Percentiles rank a stretch among this genome's conserved stretches.
These are phyloP conservation scores for Microcyclosporella mali DNA, from an alignment of 2,329 filamentous ascomycete species.

Conservation along the genomic window DNA sequence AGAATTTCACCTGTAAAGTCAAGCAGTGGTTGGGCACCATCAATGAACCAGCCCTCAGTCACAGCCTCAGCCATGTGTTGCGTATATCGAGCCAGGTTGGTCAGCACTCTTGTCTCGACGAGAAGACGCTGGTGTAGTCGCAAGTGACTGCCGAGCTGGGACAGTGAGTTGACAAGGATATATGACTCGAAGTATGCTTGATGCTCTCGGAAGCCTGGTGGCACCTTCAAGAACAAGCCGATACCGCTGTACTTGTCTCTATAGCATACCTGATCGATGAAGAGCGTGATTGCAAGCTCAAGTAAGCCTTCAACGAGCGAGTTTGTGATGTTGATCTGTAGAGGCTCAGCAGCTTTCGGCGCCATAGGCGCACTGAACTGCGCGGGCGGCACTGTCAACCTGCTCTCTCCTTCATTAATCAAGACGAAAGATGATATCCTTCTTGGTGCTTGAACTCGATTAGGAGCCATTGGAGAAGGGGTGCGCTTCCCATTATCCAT, in stretches of 20 bases:
- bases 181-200: constrained; percentile 95
- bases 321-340: constrained; percentile 53
- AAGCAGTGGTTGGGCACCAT: constrained; percentile 73
- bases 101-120: constrained; percentile 74
- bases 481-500: constrained; percentile 39
- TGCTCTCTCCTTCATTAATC: constrained; percentile 63
- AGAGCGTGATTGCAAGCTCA: constrained; percentile 71
- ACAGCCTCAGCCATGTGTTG: constrained; percentile 80
- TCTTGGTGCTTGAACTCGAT: constrained; percentile 58
- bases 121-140: constrained; percentile 66
- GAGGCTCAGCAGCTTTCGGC: constrained; percentile 47
- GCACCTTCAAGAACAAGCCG: constrained; percentile 76
- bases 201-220: constrained; percentile 88
- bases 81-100: constrained; percentile 76
- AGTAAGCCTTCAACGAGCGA: constrained; percentile 69
- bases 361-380: constrained; percentile 59
- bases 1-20: constrained; percentile 81
- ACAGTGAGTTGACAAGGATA: constrained; percentile 67
- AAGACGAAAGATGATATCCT: constrained; percentile 89
- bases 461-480: constrained; percentile 25
- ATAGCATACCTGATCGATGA: constrained; percentile 75
- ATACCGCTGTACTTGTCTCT: constrained; percentile 90
- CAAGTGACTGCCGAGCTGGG: constrained; percentile 63
- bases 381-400: constrained; percentile 53
- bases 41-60: constrained; percentile 94